Base-by-base conservation (phyloP, 2,329 filamentous ascomycete species). In the Botrytis byssoidea region DNA sequence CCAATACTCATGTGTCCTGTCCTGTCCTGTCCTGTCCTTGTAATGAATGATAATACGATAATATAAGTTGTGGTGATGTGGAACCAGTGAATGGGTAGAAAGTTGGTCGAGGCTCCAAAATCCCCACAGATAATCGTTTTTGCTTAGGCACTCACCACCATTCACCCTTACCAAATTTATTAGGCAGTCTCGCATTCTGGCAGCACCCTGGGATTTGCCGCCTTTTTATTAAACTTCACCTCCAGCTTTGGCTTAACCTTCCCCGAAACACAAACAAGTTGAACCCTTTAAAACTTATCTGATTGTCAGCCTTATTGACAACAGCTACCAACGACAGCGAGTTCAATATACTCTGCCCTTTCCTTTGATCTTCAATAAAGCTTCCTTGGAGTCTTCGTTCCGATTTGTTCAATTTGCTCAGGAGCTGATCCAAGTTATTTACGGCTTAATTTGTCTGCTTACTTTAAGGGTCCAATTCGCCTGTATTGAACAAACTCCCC, bases 291-390 rank as follows among this genome's bases (percentile, higher is more conserved):
- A 40, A 55, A 68, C 65, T 29, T 69, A 42, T 59, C 66, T 32
- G 48, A 57, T 69, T 44, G 66, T 69, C 66, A 59, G 66, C 66
- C 66, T 69, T 57, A 42, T 69, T 69, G 66, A 57, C 66, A 69
- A 57, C 66, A 32, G 48, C n/a, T 42, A 32, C 37, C 60, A 16
- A 57, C 66, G 48, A 65, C 59, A 42, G 29, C n/a, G 37, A 35
- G 25, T 8, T 70, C 37, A 70, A 61, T 61, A 35, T 37, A 46
- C 42, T 70, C 51, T 20, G n/a, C 25, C 40, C 25, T 61, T 18
- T 70, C 8, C 35, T 37, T 61, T 4, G 22, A n/a, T 12, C 16
- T 61, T 44, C 40, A 63, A 14, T 22, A 46, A 14, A 63, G 22
- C 51, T 29, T 32, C 42, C 8, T 51, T 22, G 32, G 25, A 40